Evolutionary conservation across 768 basidiomycete genomes (phyloP), one percentile per base, ranked within the genome.

Genomic region (Collybia mongolica): DNA sequence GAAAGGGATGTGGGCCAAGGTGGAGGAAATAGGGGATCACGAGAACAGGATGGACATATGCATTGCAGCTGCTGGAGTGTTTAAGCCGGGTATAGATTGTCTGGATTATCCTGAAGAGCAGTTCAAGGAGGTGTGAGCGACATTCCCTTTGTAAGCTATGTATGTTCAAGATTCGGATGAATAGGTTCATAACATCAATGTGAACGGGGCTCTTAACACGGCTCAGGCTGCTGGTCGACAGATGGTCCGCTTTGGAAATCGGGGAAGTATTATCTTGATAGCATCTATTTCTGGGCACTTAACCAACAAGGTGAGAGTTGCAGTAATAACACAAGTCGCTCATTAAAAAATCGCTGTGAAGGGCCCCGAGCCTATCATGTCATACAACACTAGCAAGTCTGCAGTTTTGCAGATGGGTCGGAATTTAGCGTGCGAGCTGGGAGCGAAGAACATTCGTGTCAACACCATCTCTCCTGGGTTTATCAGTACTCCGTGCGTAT

Each of bases 391-490:
- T 42, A 86, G 83, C 68, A 90, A 90, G 66, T 77, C 83, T 1
- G 88, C 81, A 6, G 85, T 90, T 15, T 65, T 89, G 36, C 88
- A 90, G 65, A 87, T 88, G 84, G 81, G 72, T 2, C 78, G 89
- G 44, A 88, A 82, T 63, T 83, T 89, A 84, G 88, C 87, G 3
- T 88, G 86, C 60, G 88, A 90, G 58, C 74, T 90, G 0, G 89
- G 84, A 1, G 67, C 60, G 38, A 69, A 81, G 61, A 67, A 72
- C 3, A 89, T 90, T 46, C 76, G 88, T 0, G 86, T 89, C 48
- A 90, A 90, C 63, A 74, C 82, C 8, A 71, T 90, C 41, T 90
- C 88, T 19, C 87, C 88, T 0, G 87, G 89, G 9, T 77, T 84
- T 60, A 86, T 89, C 18, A 84, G 83, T 59, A 88, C 85, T 2